phyloP scores from a whole-genome alignment of 1,139 yeast genomes.

The Geotrichum citri-aurantii region DNA sequence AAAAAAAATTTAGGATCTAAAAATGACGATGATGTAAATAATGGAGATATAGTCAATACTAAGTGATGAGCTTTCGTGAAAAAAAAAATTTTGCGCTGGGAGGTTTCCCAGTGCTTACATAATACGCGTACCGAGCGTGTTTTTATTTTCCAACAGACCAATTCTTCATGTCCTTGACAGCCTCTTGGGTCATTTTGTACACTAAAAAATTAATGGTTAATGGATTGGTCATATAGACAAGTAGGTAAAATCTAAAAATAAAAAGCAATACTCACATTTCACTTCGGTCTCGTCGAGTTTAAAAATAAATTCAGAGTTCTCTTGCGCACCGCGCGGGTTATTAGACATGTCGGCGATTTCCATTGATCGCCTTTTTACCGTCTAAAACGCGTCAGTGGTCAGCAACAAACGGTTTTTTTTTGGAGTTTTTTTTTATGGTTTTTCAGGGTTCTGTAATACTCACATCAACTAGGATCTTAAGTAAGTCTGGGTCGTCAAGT shows the following conservation, averaged over 20 bases:
- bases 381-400: conserved; percentile 26
- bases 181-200: conserved; percentile 54
- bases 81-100: not conserved
- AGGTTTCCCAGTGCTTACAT: not conserved
- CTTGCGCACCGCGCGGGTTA: conserved; percentile 41
- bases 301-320: conserved; percentile 47
- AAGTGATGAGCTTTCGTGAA: not conserved
- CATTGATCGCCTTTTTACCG: conserved; percentile 59
- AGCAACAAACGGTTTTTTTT: too few species aligned
- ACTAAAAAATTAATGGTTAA: conserved; percentile 28
- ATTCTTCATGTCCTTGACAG: conserved; percentile 55
- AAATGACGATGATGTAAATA: not conserved
- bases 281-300: conserved; percentile 75
- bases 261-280: conserved; percentile 30
- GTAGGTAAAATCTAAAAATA: not conserved
- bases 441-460: conserved; percentile 1
- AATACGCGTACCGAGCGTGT: not conserved
- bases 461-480: conserved; percentile 44
- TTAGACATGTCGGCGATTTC: conserved; percentile 69
- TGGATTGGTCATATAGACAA: not conserved
- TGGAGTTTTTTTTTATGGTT: too few species aligned
- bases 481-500: conserved; percentile 60
- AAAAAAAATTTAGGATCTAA: not conserved
- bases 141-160: conserved; percentile 42
- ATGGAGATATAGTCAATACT: not conserved